Evolutionary conservation across 352 stramenopile species (phyloP), one percentile per base, ranked within the genome.

Genomic region (Peronospora belbahrii): DNA sequence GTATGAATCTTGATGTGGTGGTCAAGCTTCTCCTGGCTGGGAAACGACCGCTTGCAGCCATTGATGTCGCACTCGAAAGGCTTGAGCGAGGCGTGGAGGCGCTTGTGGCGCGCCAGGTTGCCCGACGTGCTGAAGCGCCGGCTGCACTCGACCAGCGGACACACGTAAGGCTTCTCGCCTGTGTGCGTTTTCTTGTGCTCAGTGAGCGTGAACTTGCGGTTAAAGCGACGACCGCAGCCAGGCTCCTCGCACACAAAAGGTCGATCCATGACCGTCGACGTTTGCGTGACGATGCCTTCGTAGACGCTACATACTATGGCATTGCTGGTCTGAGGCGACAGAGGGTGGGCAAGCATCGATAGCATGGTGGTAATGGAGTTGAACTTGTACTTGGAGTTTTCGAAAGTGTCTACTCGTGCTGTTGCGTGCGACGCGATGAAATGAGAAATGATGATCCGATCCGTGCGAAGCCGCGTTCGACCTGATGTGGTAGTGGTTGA

Each of bases 141-240:
- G 28, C 48, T 65, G 57, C 69, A 80, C 38, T 63, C 65, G 22
- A 18, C 17, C 39, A 70, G 49, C n/a, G 65, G 56, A 25, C 69
- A 80, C 45, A 60, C 54, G 42, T 77, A 73, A 8, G 68, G 68
- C 43, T 73, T 75, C 56, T 80, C 68, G 40, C 68, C 68, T 31
- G 68, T 74, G 44, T 81, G 69, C 2, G 64, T 81, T 49, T 81
- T 81, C 46, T 59, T 63, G 46, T 81, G 69, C 45, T 78, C 66
- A 32, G 56, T 74, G 23, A 81, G 65, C 40, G 69, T 77, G 51
- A 80, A 80, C 53, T 77, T 76, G 54, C 69, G 65, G 43, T 67
- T 70, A 35, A 74, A 74, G 34, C 64, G 59, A 4, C 64, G 52
- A n/a, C 56, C 64, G 49, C 64, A 74, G 39, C 52, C 56, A 17